Base-by-base conservation (phyloP, 192 early-diverging fungal genomes). In the Coemansia sp. region DNA sequence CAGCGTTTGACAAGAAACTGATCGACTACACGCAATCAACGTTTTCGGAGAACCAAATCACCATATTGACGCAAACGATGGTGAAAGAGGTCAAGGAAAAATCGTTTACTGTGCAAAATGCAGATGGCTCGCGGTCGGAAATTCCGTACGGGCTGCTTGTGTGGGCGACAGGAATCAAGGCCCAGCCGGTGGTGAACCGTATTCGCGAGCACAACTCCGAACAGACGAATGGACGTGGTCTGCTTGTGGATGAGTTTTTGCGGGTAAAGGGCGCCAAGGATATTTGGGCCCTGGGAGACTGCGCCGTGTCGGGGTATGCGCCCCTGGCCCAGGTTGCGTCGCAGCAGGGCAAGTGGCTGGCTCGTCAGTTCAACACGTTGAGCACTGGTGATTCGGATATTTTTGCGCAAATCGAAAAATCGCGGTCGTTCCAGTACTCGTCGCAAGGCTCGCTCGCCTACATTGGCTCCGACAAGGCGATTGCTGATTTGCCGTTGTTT, bases 381-480 rank as follows among this genome's bases (percentile, higher is more conserved):
- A 39, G 59, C 2, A 23, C 62, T 1, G 37, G 35, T 48, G 53
- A 64, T 22, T 63, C 51, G 4, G 77, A 80, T 7, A 23, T 80
- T 29, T 70, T 67, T 51, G 25, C 43, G 2, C 55, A 61, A 57
- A 66, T 75, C 45, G 75, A 75, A 47, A 53, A 69, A 24, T 60
- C 57, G 41, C 57, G 65, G 22, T 89, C 91, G 53, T 93, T 92
- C 82, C 84, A 89, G 60, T 97, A 95, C 83, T 83, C 87, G 50
- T 91, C 93, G 59, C 84, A 90, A 66, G 95, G 93, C 25, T 91
- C 92, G 8, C 70, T 97, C 48, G 94, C 93, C 14, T 96, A 97
- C 72, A 91, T 97, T 82, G 93, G 94, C 9, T 85, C 86, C n/a
- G 95, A 98, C 64, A 88, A 90, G 78, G 95, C 94, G 38, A 94